A percentile compares a stretch with the other conserved stretches of the same genome.
These are phyloP conservation scores for Ettlia oleoabundans DNA, from an alignment of 139 green algal genomes.

Conservation along the genomic window DNA sequence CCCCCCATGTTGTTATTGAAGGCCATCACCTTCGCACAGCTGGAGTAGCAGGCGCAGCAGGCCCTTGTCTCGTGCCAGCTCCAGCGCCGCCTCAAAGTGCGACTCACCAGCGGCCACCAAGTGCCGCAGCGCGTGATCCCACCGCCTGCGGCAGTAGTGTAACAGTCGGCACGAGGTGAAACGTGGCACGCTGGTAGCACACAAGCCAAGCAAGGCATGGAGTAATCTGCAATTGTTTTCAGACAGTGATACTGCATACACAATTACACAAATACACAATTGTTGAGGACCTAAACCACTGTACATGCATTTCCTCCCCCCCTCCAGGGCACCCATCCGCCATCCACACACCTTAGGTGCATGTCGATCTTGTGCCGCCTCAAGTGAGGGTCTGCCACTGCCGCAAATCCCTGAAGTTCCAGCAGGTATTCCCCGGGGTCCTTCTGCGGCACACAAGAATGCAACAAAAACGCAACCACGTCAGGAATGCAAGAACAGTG, in stretches of 20 bases:
- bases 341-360: constrained; percentile 72
- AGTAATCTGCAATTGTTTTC: too few relatives aligned
- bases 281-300: neutral
- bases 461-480: too few relatives aligned
- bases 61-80: constrained; percentile 66
- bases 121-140: constrained; percentile 63
- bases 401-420: constrained; percentile 77
- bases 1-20: too few relatives aligned
- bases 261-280: too few relatives aligned
- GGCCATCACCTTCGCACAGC: constrained; percentile 44
- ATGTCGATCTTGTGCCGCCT: constrained; percentile 75
- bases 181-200: neutral
- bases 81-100: constrained; percentile 70
- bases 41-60: constrained; percentile 80
- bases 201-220: too few relatives aligned
- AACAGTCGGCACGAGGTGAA: neutral
- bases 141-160: constrained; percentile 43
- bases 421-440: constrained; percentile 93
- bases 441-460: constrained; percentile 60
- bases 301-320: too few relatives aligned
- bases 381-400: constrained; percentile 40
- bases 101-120: constrained; percentile 65
- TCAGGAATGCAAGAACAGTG: neutral
- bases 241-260: too few relatives aligned
- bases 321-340: too few relatives aligned